Percentiles rank a stretch among this genome's conserved stretches.
phyloP scores from a whole-genome alignment of 2,329 filamentous ascomycete species.

The Golovinomyces cichoracearum region DNA sequence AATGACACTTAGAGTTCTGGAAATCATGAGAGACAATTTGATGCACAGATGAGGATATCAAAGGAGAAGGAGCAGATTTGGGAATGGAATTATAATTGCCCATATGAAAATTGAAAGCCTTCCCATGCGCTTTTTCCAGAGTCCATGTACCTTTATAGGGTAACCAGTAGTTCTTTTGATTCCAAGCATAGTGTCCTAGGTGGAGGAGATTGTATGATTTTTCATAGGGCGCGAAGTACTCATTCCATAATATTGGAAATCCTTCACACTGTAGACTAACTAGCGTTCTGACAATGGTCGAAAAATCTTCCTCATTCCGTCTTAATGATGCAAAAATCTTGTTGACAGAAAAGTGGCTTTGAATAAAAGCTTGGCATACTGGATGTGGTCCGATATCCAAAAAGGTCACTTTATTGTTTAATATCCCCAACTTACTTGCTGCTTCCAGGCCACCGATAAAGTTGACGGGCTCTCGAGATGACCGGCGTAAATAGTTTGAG shows the following conservation, averaged over 20 bases:
- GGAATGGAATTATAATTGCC: not conserved
- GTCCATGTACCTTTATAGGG: conserved; percentile 42
- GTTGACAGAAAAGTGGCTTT: not conserved
- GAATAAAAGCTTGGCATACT: conserved; percentile 21
- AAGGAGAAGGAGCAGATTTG: not conserved
- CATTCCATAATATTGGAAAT: conserved; percentile 40
- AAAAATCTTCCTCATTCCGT: conserved; percentile 36
- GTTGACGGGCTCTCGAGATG: conserved; percentile 35
- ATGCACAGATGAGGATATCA: conserved; percentile 23
- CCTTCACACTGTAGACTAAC: conserved; percentile 34
- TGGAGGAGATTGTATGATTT: conserved; percentile 30
- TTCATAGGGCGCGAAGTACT: conserved; percentile 39
- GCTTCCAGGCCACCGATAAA: conserved; percentile 36
- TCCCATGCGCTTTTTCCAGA: conserved; percentile 31
- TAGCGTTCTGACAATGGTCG: conserved; percentile 32
- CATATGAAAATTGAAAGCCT: not conserved
- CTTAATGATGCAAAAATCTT: conserved; percentile 28
- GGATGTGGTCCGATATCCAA: conserved; percentile 53
- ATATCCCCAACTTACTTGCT: conserved; percentile 16
- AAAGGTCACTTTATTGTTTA: conserved; percentile 27
- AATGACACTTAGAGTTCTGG: not conserved
- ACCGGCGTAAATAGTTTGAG: conserved; percentile 30
- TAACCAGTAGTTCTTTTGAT: conserved; percentile 44
- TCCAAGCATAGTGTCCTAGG: conserved; percentile 42
- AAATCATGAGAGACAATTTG: conserved; percentile 25